Evolutionary conservation across 306 rosid species (phyloP), one percentile per base, ranked within the genome.

Genomic region (Luffa aegyptiaca): DNA sequence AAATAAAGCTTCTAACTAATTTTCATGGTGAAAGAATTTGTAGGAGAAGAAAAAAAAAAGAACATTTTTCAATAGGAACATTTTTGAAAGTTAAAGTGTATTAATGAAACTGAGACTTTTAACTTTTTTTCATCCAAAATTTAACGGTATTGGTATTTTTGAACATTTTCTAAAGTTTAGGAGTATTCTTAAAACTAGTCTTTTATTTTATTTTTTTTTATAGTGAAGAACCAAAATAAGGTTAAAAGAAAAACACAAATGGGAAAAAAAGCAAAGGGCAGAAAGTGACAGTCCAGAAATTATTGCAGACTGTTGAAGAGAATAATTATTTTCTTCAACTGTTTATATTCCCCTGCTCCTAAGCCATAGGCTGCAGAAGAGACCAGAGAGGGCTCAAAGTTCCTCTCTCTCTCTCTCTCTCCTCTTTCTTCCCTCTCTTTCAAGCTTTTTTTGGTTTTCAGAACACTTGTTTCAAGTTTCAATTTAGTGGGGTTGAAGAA

Each of bases 361-460:
- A 65, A 61, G 17, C 56, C 66, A 69, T 11, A 71, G 78, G 72
- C 53, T 64, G 13, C 72, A 49, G 86, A 82, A 55, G 86, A 80
- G 89, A 75, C 6, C 79, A 82, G 86, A 84, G 83, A 68, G 86
- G 65, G 80, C 83, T 82, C 75, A 82, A 59, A 48, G 63, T 71
- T 57, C 37, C 68, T 84, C 55, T 75, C 83, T 77, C 73, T 77
- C 82, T 78, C 72, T 84, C 80, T 75, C 79, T 72, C 42, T n/a
- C n/a, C n/a, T n/a, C n/a, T n/a, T n/a, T n/a, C n/a, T n/a, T n/a
- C n/a, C n/a, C n/a, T 81, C 37, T 72, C 49, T 17, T 62, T 75
- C 81, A 61, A 69, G 75, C 75, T 18, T 18, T 37, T 33, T 62
- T 51, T 21, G 10, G 39, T 9, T 68, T 68, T 14, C 35, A 14